Conservation (phyloP, 192 early-diverging fungal species). For the Linnemannia zychae region DNA sequence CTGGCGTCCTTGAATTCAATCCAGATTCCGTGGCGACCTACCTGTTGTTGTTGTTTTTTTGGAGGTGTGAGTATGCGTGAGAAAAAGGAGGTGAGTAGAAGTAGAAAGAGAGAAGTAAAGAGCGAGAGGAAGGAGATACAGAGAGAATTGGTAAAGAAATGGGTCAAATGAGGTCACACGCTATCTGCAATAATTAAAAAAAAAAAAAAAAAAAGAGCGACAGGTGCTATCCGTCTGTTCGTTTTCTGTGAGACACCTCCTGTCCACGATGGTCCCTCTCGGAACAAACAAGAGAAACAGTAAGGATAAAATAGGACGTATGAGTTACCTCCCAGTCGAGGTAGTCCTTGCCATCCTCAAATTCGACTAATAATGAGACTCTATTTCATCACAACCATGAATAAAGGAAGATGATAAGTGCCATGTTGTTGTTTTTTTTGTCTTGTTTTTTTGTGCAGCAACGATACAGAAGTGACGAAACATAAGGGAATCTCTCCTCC, state of each 20-base stretch:
- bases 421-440: too few species aligned
- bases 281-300: not conserved
- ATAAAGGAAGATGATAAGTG: not conserved
- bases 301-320: not conserved
- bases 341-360: conserved; percentile 81
- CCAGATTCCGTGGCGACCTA: conserved; percentile 95
- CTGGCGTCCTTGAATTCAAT: conserved; percentile 80
- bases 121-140: not conserved
- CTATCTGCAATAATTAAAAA: not conserved
- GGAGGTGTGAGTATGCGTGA: not conserved
- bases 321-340: conserved; percentile 84
- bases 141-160: not conserved
- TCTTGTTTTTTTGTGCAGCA: too few species aligned
- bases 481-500: too few species aligned
- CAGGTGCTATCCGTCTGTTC: not conserved
- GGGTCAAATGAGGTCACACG: conserved; percentile 8
- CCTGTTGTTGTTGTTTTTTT: conserved; percentile 20
- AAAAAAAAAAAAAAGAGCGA: not conserved
- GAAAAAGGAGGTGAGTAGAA: not conserved
- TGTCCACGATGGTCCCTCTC: not conserved
- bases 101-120: not conserved
- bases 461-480: too few species aligned
- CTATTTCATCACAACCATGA: conserved; percentile 10
- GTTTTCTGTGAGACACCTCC: not conserved
- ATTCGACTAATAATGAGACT: conserved; percentile 90